Base-by-base conservation (phyloP, 257 asterid genomes). In the Orobanche coerulescens region DNA sequence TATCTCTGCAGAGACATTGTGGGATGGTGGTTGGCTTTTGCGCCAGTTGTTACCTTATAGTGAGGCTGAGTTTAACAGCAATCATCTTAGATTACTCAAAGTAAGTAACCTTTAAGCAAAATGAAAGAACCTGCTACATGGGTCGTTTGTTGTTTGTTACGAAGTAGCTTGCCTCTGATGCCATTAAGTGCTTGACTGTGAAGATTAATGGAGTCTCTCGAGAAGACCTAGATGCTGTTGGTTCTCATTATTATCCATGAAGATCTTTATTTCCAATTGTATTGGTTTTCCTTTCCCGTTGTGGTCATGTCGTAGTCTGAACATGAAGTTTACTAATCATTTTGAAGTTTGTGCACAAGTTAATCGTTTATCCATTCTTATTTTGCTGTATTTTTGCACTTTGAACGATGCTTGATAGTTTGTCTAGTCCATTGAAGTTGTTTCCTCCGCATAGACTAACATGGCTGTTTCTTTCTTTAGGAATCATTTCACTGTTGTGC, bases 21-120 rank as follows among this genome's bases (percentile, higher is more conserved):
- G 98, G 98, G 95, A 82, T 66, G 97, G 98, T 73, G 97, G 98
- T 73, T 93, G 98, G 98, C 97, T 93, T 81, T 77, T 93, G 81
- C 97, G 95, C 59, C 97, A 89, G 85, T 78, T 93, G 79, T 83
- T 86, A 66, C 98, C 95, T 68, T 75, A 89, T 53, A 93, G 94
- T 33, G 88, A 84, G 77, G 76, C 90, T 8, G 95, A 86, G 83
- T 89, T 86, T 53, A 86, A 73, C 64, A 67, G 81, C 67, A 72
- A 74, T 72, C 95, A 89, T 77, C 91, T 75, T 76, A 72, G 71
- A 66, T 75, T 83, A 61, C 92, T 93, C 46, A 72, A 78, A 28
- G 98, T 88, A 79, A 75, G 95, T 79, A 59, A 24, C 36, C 10
- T 40, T 55, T 43, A 51, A 70, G 65, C 62, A 63, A 67, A 51